phyloP scores from a whole-genome alignment of 192 early-diverging fungal genomes.

The Piromyces finnis region DNA sequence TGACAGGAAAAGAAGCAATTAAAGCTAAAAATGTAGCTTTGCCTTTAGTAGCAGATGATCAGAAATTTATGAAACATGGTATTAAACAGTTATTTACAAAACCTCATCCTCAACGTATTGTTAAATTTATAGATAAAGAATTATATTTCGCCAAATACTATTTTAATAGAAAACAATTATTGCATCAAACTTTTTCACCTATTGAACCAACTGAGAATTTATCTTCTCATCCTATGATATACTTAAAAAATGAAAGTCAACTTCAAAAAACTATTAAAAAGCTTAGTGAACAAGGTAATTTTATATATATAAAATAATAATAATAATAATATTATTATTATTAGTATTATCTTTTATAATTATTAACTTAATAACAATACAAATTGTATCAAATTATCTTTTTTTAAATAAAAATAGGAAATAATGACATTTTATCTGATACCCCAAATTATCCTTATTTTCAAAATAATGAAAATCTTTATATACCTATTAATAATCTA shows the following conservation, averaged over 20 bases:
- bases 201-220: background rate
- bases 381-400: too few species aligned
- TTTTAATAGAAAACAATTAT: background rate
- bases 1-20: slow-evolving; percentile 58
- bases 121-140: background rate
- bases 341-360: too few species aligned
- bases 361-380: too few species aligned
- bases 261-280: background rate
- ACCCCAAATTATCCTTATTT: background rate
- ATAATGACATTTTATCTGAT: background rate
- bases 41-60: background rate
- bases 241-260: background rate
- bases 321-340: too few species aligned
- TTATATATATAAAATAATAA: too few species aligned
- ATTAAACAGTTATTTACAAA: background rate
- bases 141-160: background rate
- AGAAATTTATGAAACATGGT: background rate
- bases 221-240: background rate
- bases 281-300: background rate
- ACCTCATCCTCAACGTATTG: background rate
- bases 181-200: background rate
- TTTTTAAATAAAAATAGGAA: background rate
- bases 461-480: background rate
- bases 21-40: slow-evolving; percentile 9
- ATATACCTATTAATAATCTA: background rate